A percentile compares a stretch with the other conserved stretches of the same genome.
Conservation (phyloP, 2,329 filamentous ascomycete genomes). For the Alternaria ethzedia region DNA sequence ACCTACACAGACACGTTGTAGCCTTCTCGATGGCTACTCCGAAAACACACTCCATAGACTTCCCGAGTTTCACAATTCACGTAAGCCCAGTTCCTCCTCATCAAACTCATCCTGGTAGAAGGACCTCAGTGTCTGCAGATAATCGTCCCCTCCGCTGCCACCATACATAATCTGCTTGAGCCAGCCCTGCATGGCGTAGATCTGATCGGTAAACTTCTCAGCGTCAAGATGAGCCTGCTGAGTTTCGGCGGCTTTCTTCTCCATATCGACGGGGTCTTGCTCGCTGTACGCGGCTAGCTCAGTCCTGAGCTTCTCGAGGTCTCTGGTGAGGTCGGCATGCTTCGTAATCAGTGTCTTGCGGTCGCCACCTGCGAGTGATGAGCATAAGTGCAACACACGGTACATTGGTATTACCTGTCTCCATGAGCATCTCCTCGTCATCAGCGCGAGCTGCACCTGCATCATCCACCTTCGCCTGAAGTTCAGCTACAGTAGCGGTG, state of each 20-base stretch:
- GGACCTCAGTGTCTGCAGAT: conserved; percentile 53
- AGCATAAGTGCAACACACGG: not conserved
- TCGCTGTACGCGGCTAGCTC: conserved; percentile 55
- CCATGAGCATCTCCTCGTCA: conserved; percentile 47
- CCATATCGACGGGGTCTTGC: conserved; percentile 54
- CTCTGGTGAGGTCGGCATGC: conserved; percentile 45
- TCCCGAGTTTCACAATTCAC: conserved; percentile 37
- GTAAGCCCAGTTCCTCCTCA: conserved; percentile 59
- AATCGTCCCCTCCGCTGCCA: conserved; percentile 48
- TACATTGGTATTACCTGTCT: conserved; percentile 28
- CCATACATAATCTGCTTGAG: conserved; percentile 42
- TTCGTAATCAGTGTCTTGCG: conserved; percentile 48
- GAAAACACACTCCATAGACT: not conserved
- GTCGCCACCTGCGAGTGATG: conserved; percentile 27
- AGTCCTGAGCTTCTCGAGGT: conserved; percentile 47
- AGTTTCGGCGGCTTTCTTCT: conserved; percentile 48
- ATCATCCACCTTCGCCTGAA: conserved; percentile 50
- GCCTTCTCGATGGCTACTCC: not conserved
- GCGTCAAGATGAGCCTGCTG: conserved; percentile 36
- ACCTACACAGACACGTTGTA: not conserved
- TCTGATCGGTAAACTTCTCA: conserved; percentile 53
- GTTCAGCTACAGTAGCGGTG: conserved; percentile 41
- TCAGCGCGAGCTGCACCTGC: conserved; percentile 48
- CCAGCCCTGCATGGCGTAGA: conserved; percentile 55
- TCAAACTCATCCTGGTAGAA: conserved; percentile 63